Evolutionary conservation across 1,139 yeast genomes (phyloP).

Genomic region (Pichia sp.): DNA sequence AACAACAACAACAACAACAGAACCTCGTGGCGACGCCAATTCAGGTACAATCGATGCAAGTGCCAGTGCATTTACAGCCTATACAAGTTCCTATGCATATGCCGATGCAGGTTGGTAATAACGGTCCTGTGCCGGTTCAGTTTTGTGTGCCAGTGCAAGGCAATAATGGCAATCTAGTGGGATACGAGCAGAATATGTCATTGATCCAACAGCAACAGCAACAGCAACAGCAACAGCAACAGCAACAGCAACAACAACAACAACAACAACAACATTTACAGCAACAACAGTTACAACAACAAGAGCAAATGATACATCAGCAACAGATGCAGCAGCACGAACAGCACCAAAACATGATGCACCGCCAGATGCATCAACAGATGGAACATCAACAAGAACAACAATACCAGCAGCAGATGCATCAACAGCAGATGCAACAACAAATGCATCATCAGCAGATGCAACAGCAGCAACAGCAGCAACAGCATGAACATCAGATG

Average conservation of each 20-base stretch:
- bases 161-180: background rate
- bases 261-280: background rate
- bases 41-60: no score
- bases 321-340: background rate
- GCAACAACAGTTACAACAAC: background rate
- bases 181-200: background rate
- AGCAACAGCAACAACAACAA: background rate
- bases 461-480: conserved; percentile 2
- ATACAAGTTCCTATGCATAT: background rate
- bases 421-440: background rate
- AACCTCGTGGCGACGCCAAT: background rate
- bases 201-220: background rate
- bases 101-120: background rate
- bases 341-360: background rate
- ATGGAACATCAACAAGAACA: no score
- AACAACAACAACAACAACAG: conserved; percentile 1
- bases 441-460: background rate
- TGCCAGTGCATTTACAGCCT: background rate
- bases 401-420: background rate
- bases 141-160: background rate
- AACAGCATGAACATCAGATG: background rate
- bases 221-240: background rate
- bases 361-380: background rate
- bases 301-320: background rate
- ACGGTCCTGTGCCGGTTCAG: background rate